Evolutionary conservation across 441 rosid species (phyloP).

Genomic region (Bocquillonia castaneifolia): DNA sequence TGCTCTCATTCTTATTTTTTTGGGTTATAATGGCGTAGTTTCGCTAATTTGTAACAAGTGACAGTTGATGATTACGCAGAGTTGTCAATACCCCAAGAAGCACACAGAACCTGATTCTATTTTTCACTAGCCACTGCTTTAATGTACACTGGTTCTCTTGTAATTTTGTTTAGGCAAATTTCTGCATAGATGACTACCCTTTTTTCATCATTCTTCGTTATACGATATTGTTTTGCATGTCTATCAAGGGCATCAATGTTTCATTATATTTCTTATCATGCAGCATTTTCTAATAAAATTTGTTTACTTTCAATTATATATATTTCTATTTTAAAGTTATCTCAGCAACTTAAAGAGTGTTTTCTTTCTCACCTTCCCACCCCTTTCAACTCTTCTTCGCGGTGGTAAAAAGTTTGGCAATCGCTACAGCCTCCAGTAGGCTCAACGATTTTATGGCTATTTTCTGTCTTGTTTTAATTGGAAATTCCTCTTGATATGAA

Average conservation of each 20-base stretch:
- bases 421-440: no score
- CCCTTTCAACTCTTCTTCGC: no score
- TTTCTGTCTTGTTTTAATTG: no score
- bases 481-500: no score
- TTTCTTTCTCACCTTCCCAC: no score
- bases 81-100: conserved; percentile 62
- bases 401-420: no score
- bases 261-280: conserved; percentile 4
- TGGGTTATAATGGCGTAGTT: background rate
- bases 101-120: conserved; percentile 38
- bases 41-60: conserved; percentile 37
- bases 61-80: conserved; percentile 66
- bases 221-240: background rate
- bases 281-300: conserved; percentile 5
- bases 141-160: conserved; percentile 17
- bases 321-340: no score
- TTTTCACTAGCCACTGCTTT: background rate
- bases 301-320: background rate
- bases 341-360: background rate
- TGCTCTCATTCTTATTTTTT: no score
- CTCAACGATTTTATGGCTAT: no score
- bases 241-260: conserved; percentile 3
- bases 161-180: conserved; percentile 34
- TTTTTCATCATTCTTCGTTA: background rate
- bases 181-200: background rate